Evolutionary conservation across 2,329 filamentous ascomycete genomes (phyloP).

Genomic region (Dactylonectria macrodidyma): DNA sequence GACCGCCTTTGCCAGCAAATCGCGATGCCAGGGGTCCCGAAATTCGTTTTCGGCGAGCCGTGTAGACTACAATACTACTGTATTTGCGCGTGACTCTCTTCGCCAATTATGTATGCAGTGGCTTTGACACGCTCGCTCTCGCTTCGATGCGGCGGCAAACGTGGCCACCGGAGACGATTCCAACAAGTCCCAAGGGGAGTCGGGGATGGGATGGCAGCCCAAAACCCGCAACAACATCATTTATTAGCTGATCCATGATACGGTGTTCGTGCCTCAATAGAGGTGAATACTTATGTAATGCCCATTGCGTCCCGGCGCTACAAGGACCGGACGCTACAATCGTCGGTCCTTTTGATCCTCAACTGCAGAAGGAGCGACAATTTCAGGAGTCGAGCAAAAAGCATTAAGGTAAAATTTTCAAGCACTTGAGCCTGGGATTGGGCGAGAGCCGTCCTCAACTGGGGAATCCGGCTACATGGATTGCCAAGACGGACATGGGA

Average conservation of each 20-base stretch:
- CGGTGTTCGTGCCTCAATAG: background rate
- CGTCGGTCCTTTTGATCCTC: slow-evolving; percentile 20
- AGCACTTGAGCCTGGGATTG: slow-evolving; percentile 11
- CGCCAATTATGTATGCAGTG: background rate
- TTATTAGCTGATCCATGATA: background rate
- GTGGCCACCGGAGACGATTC: background rate
- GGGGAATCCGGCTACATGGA: slow-evolving; percentile 7
- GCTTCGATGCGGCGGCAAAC: background rate
- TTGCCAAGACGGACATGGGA: slow-evolving; percentile 9
- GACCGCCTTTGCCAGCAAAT: slow-evolving; percentile 6
- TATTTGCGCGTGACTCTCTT: too few relatives aligned
- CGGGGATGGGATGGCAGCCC: background rate
- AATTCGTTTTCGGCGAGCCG: background rate
- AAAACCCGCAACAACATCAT: background rate
- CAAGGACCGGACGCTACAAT: slow-evolving; percentile 12
- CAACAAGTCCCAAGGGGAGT: background rate
- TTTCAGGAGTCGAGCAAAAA: slow-evolving; percentile 8
- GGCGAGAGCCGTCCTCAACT: slow-evolving; percentile 3
- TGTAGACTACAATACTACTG: too few relatives aligned
- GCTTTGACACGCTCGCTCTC: background rate
- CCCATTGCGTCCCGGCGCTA: background rate
- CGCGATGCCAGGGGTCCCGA: background rate
- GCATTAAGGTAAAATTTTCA: background rate
- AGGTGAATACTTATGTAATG: too few relatives aligned
- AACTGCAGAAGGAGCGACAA: background rate